Conservation (phyloP, 768 basidiomycete genomes). For the Dendrothele bispora region DNA sequence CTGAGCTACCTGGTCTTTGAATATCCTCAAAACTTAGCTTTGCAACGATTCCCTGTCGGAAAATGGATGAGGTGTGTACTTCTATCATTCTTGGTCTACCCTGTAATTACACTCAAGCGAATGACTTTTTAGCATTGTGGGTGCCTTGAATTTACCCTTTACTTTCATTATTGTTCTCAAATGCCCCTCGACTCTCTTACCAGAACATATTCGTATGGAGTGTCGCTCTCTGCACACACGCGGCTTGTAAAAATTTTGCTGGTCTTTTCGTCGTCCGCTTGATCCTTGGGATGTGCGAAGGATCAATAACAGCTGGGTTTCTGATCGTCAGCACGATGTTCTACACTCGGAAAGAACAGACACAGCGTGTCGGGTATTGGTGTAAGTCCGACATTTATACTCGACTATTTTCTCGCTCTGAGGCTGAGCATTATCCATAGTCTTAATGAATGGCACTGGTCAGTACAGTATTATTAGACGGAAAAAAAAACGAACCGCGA, state of each 20-base stretch:
- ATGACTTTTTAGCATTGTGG: too few species aligned
- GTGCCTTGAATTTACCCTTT: not conserved
- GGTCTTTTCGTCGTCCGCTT: constrained; percentile 63
- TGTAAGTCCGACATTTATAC: constrained; percentile 54
- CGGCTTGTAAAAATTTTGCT: constrained; percentile 70
- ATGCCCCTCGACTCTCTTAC: constrained; percentile 28
- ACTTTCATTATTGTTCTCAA: not conserved
- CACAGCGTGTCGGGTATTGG: constrained; percentile 73
- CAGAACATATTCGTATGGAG: constrained; percentile 72
- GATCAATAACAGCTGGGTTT: constrained; percentile 70
- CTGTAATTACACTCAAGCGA: not conserved
- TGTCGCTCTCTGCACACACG: constrained; percentile 59
- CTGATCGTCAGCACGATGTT: constrained; percentile 72
- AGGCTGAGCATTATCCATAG: constrained; percentile 35
- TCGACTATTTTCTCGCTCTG: not conserved
- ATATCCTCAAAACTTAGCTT: constrained; percentile 69
- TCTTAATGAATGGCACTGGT: constrained; percentile 76
- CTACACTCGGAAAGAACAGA: constrained; percentile 67
- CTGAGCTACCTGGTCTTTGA: constrained; percentile 69
- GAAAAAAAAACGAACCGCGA: constrained; percentile 16
- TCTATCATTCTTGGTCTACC: constrained; percentile 5
- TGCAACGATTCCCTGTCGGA: constrained; percentile 73
- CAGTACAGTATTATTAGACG: not conserved
- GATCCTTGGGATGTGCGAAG: constrained; percentile 76
- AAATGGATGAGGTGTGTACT: constrained; percentile 72